Percentiles rank a stretch among this genome's conserved stretches.
Evolutionary conservation across 2,329 filamentous ascomycete species (phyloP).

Genomic region (Lasiodiplodia sp.): DNA sequence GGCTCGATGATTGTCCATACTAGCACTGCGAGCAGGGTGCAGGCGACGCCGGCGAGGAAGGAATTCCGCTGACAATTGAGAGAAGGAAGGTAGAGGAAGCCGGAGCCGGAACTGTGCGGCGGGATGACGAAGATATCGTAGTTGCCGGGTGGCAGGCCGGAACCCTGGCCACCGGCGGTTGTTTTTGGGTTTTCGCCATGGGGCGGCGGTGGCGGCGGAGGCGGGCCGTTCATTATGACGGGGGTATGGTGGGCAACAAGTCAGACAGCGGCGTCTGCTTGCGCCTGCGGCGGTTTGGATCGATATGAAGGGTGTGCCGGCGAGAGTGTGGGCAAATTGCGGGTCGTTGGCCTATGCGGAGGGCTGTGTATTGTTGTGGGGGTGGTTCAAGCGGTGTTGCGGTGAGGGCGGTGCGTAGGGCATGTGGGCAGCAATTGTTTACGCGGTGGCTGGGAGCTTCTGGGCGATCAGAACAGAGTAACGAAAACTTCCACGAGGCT

Average conservation of each 20-base stretch:
- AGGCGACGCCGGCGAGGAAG: slow-evolving; percentile 85
- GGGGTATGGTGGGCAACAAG: slow-evolving; percentile 17
- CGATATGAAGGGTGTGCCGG: not conserved
- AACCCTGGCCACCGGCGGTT: slow-evolving; percentile 41
- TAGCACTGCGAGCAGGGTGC: slow-evolving; percentile 74
- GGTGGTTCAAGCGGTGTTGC: slow-evolving; percentile 18
- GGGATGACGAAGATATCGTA: slow-evolving; percentile 99
- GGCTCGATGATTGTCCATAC: slow-evolving; percentile 78
- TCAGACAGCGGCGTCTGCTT: slow-evolving; percentile 21
- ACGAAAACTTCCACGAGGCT: not conserved
- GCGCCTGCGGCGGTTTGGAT: slow-evolving; percentile 7
- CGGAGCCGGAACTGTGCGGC: slow-evolving; percentile 84
- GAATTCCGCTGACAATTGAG: slow-evolving; percentile 85
- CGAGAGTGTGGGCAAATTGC: not conserved
- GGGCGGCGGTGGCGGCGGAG: slow-evolving; percentile 82
- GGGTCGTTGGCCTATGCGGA: slow-evolving; percentile 12
- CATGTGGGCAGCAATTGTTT: slow-evolving; percentile 27
- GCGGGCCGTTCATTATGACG: slow-evolving; percentile 56
- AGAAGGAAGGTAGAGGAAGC: slow-evolving; percentile 94
- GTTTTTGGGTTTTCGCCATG: slow-evolving; percentile 81
- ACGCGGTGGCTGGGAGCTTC: slow-evolving; percentile 21
- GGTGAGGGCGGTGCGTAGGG: slow-evolving; percentile 21
- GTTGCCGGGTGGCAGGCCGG: slow-evolving; percentile 81
- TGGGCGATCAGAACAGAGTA: not conserved
- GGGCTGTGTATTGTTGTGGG: not conserved